Evolutionary conservation across 2,329 filamentous ascomycete species (phyloP).

Genomic region (Pestalotiopsis sp.): DNA sequence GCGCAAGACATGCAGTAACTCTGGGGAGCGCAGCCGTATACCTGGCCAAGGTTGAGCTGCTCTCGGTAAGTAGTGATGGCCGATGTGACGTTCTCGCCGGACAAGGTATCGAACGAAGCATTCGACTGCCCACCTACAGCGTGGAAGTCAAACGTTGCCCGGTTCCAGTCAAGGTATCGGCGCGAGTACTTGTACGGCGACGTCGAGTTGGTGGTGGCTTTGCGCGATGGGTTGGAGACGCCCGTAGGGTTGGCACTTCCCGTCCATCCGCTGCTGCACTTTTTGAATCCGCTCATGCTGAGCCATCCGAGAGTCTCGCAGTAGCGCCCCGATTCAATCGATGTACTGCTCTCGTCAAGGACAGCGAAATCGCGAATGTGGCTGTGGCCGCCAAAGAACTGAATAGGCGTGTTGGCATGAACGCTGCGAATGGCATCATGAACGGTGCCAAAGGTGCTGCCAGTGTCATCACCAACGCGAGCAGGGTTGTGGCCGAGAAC

Average conservation of each 20-base stretch:
- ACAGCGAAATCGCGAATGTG: slow-evolving; percentile 68
- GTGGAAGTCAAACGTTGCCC: slow-evolving; percentile 67
- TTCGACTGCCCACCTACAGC: slow-evolving; percentile 48
- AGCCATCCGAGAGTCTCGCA: slow-evolving; percentile 71
- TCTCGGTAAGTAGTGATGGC: slow-evolving; percentile 54
- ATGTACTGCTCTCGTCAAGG: slow-evolving; percentile 63
- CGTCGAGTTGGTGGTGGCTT: slow-evolving; percentile 38
- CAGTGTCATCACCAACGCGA: slow-evolving; percentile 40
- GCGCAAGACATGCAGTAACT: slow-evolving; percentile 62
- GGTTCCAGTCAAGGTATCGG: slow-evolving; percentile 71
- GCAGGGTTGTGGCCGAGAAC: slow-evolving; percentile 67
- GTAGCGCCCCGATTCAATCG: slow-evolving; percentile 62
- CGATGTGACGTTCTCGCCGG: slow-evolving; percentile 47
- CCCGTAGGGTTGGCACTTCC: slow-evolving; percentile 25
- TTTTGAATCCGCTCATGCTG: slow-evolving; percentile 62
- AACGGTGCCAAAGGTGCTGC: slow-evolving; percentile 47
- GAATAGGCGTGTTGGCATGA: slow-evolving; percentile 60
- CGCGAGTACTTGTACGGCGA: slow-evolving; percentile 53
- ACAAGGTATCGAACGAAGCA: slow-evolving; percentile 49
- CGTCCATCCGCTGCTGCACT: slow-evolving; percentile 42
- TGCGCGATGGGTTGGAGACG: slow-evolving; percentile 28
- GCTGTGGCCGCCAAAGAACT: slow-evolving; percentile 65
- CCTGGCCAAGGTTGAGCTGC: slow-evolving; percentile 54
- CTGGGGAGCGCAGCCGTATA: slow-evolving; percentile 63
- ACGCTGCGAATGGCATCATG: slow-evolving; percentile 60